Evolutionary conservation across 768 basidiomycete genomes (phyloP).

Genomic region (Suillus tomentosus): DNA sequence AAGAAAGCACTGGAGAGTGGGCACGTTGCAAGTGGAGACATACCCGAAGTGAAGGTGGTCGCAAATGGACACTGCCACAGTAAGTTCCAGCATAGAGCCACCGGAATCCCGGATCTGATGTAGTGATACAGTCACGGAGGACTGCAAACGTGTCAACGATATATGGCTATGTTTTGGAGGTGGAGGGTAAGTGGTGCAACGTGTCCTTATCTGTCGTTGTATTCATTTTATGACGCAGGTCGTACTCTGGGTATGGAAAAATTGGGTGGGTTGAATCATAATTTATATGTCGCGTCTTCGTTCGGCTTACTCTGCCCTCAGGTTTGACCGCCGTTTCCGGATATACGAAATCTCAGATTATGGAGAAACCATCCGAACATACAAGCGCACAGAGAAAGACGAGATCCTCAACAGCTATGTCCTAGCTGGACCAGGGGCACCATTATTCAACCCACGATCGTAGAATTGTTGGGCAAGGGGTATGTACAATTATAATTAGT

Average conservation of each 20-base stretch:
- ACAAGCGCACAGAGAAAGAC: constrained; percentile 78
- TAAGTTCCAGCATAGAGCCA: constrained; percentile 34
- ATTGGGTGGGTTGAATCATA: constrained; percentile 54
- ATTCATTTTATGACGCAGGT: constrained; percentile 40
- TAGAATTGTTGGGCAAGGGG: constrained; percentile 8
- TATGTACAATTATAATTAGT: constrained; percentile 3
- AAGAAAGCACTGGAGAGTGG: constrained; percentile 72
- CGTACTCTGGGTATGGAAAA: constrained; percentile 82
- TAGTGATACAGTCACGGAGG: constrained; percentile 68
- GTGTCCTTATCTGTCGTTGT: neutral
- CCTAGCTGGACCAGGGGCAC: constrained; percentile 53
- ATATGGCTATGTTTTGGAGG: constrained; percentile 94
- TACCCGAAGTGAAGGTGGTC: constrained; percentile 82
- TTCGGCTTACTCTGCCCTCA: constrained; percentile 29
- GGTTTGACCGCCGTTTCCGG: constrained; percentile 90
- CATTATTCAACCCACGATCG: constrained; percentile 31
- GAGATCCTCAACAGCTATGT: constrained; percentile 65
- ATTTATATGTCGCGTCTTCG: neutral
- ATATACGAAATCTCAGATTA: constrained; percentile 86
- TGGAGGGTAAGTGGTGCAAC: constrained; percentile 59
- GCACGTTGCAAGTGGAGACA: constrained; percentile 47
- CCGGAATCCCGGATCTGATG: constrained; percentile 16
- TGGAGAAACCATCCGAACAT: constrained; percentile 89
- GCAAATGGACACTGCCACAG: constrained; percentile 91
- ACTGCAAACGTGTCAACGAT: constrained; percentile 81